phyloP scores from a whole-genome alignment of 768 basidiomycete genomes.

The Melanogaster broomeanus region DNA sequence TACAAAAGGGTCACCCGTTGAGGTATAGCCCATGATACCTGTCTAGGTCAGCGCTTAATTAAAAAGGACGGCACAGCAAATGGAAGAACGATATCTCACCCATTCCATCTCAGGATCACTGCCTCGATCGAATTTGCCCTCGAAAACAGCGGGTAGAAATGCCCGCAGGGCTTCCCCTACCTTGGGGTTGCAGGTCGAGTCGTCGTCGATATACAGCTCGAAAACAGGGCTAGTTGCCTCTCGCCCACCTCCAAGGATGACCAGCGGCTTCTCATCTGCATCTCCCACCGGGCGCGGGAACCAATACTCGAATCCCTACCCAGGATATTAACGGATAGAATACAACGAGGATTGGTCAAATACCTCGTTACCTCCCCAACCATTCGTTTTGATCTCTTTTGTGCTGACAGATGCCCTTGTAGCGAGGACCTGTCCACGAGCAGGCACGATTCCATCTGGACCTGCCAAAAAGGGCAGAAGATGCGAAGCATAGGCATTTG shows the following conservation, averaged over 20 bases:
- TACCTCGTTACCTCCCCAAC: conserved; percentile 49
- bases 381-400: conserved; percentile 40
- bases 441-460: conserved; percentile 58
- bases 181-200: conserved; percentile 48
- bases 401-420: conserved; percentile 42
- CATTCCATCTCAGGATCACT: conserved; percentile 78
- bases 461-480: conserved; percentile 72
- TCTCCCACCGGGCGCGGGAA: conserved; percentile 62
- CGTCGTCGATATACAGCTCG: conserved; percentile 59
- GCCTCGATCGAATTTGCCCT: conserved; percentile 48
- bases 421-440: conserved; percentile 67
- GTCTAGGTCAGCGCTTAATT: conserved; percentile 45
- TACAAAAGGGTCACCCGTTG: conserved; percentile 65
- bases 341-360: background rate
- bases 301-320: conserved; percentile 70
- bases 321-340: background rate
- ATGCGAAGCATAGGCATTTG: conserved; percentile 80
- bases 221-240: conserved; percentile 40
- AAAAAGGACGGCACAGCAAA: background rate
- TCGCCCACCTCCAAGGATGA: conserved; percentile 76
- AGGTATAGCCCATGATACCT: conserved; percentile 81
- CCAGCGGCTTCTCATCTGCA: conserved; percentile 44
- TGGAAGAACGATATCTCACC: conserved; percentile 47
- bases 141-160: conserved; percentile 62
- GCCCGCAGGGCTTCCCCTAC: conserved; percentile 53